phyloP scores from a whole-genome alignment of 768 basidiomycete species.

The Suillus sp. region DNA sequence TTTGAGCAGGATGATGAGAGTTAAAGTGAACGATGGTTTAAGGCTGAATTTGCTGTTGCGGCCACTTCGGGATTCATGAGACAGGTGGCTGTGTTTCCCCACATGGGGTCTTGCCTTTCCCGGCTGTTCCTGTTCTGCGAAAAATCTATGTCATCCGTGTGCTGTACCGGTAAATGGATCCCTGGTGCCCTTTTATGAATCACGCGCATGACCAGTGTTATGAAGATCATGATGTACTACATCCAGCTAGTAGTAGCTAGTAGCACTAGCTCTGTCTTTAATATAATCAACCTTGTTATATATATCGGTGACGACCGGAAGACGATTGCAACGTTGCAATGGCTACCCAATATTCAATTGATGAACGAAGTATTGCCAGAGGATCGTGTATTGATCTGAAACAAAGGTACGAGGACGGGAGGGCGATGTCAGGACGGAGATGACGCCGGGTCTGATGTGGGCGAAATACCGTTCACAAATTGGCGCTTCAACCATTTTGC shows the following conservation, averaged over 20 bases:
- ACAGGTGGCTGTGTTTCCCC: conserved; percentile 34
- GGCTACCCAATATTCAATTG: no score
- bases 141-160: neutral
- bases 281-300: neutral
- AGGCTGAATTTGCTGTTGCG: conserved; percentile 19
- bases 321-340: neutral
- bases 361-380: no score
- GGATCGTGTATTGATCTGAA: neutral
- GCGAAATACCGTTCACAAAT: no score
- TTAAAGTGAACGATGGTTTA: conserved; percentile 13
- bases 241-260: neutral
- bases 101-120: conserved; percentile 25
- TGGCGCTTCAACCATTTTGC: neutral
- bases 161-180: neutral
- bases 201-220: neutral
- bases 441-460: no score
- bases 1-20: neutral
- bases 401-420: neutral
- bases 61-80: conserved; percentile 21
- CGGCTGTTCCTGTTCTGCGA: conserved; percentile 10
- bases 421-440: neutral
- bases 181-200: neutral
- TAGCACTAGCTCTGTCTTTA: neutral
- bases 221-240: neutral
- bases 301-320: neutral